Percentiles rank a stretch among this genome's conserved stretches.
Conservation (phyloP, 2,329 filamentous ascomycete species). For the Fusarium nanum region DNA sequence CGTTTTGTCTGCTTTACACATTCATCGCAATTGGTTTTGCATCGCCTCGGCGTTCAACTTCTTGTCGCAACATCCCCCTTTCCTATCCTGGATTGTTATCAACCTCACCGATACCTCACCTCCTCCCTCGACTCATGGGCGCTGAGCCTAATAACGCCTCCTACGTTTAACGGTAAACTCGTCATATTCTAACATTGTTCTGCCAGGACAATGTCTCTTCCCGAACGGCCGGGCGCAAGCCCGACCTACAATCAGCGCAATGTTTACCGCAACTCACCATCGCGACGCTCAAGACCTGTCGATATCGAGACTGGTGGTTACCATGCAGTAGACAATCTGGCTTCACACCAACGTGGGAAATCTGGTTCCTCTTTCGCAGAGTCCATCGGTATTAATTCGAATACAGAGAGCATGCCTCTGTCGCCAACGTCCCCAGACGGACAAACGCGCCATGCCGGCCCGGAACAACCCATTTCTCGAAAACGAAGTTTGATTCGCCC, state of each 20-base stretch:
- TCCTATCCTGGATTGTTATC: slow-evolving; percentile 33
- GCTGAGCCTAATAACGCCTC: slow-evolving; percentile 10
- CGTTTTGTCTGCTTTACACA: slow-evolving; percentile 9
- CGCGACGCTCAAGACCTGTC: slow-evolving; percentile 71
- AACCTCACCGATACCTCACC: slow-evolving; percentile 25
- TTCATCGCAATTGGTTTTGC: slow-evolving; percentile 11
- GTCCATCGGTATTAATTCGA: slow-evolving; percentile 66
- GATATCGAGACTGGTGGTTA: slow-evolving; percentile 77
- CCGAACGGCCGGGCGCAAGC: slow-evolving; percentile 72
- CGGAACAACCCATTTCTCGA: slow-evolving; percentile 62
- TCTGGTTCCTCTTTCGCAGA: slow-evolving; percentile 70
- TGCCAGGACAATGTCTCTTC: slow-evolving; percentile 68
- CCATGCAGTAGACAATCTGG: slow-evolving; percentile 55
- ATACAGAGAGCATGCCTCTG: slow-evolving; percentile 67
- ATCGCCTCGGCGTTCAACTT: slow-evolving; percentile 21
- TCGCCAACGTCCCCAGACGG: slow-evolving; percentile 57
- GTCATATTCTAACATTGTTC: slow-evolving; percentile 37
- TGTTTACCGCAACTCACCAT: slow-evolving; percentile 75
- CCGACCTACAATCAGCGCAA: slow-evolving; percentile 70
- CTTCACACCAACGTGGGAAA: slow-evolving; percentile 65
- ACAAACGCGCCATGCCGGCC: slow-evolving; percentile 47
- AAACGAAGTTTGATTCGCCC: slow-evolving; percentile 92
- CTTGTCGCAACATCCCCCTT: slow-evolving; percentile 24
- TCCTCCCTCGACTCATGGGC: slow-evolving; percentile 23
- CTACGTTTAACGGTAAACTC: slow-evolving; percentile 1